These are phyloP conservation scores for Sesbania bispinosa DNA, from an alignment of 306 rosid species.

Conservation along the genomic window DNA sequence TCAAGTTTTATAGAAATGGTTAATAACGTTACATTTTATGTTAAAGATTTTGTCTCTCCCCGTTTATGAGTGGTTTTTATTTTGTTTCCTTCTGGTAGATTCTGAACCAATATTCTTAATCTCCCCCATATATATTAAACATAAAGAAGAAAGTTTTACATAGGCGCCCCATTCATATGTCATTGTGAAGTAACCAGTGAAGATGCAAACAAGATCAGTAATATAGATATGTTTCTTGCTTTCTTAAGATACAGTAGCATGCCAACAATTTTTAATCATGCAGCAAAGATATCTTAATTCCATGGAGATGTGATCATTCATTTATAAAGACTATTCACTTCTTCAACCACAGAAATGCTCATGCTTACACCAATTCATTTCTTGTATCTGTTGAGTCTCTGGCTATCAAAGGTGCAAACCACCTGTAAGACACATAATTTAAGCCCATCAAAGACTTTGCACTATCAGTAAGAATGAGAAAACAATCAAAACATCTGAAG, in stretches of 20 bases:
- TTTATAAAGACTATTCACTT: neutral
- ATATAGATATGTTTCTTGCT: neutral
- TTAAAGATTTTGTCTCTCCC: neutral
- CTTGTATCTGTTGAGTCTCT: neutral
- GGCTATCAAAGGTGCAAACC: conserved; percentile 3
- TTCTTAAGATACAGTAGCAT: neutral
- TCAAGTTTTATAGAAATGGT: too few relatives aligned
- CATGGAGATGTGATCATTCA: neutral
- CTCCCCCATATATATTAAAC: neutral
- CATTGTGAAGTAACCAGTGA: neutral
- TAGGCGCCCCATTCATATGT: neutral
- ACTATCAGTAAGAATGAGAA: neutral
- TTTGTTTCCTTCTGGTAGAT: neutral
- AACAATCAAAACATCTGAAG: conserved; percentile 6
- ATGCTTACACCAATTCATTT: conserved; percentile 15
- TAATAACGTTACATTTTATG: too few relatives aligned
- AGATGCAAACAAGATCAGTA: neutral
- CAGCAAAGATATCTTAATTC: conserved; percentile 14
- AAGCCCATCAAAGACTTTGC: conserved; percentile 11
- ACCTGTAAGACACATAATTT: conserved; percentile 15
- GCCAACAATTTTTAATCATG: neutral
- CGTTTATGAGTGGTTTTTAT: neutral
- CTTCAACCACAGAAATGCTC: neutral
- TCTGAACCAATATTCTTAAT: neutral
- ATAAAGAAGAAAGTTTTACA: neutral